A percentile compares a stretch with the other conserved stretches of the same genome.
Evolutionary conservation across 495 filamentous ascomycete genomes (phyloP).

Genomic region (Hypoxylon trugodes): DNA sequence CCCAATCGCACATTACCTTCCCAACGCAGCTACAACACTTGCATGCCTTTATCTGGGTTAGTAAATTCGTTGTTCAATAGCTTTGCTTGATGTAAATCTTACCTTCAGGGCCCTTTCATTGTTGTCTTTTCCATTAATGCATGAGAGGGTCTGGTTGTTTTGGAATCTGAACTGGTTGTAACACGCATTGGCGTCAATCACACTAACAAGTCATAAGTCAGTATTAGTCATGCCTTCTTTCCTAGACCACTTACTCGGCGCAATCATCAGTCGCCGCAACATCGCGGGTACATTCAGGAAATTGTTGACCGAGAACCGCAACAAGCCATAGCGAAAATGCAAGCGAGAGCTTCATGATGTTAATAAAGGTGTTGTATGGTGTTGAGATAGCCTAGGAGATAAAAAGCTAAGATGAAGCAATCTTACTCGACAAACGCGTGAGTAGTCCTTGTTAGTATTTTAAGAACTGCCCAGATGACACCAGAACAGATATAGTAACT

Average conservation of each 20-base stretch:
- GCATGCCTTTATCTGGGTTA: conserved; percentile 44
- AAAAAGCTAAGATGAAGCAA: background rate
- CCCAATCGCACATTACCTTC: conserved; percentile 49
- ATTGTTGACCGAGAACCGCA: conserved; percentile 39
- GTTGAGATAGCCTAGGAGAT: background rate
- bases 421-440: background rate
- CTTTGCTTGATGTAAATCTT: background rate
- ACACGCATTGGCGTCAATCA: conserved; percentile 55
- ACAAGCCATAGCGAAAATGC: conserved; percentile 37
- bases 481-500: conserved; percentile 41
- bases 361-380: background rate
- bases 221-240: too few relatives aligned
- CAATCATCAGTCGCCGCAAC: conserved; percentile 51
- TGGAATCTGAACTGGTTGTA: conserved; percentile 54
- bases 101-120: conserved; percentile 47
- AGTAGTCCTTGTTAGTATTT: conserved; percentile 7
- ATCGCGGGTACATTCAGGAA: conserved; percentile 46
- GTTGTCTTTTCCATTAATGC: conserved; percentile 50
- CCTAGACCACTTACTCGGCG: too few relatives aligned
- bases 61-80: background rate
- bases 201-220: too few relatives aligned
- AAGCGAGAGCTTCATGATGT: conserved; percentile 45
- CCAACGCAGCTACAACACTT: conserved; percentile 51
- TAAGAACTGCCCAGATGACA: conserved; percentile 12
- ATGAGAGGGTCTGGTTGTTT: conserved; percentile 48